phyloP scores from a whole-genome alignment of 2,329 filamentous ascomycete genomes.

The Xylariales sp. region DNA sequence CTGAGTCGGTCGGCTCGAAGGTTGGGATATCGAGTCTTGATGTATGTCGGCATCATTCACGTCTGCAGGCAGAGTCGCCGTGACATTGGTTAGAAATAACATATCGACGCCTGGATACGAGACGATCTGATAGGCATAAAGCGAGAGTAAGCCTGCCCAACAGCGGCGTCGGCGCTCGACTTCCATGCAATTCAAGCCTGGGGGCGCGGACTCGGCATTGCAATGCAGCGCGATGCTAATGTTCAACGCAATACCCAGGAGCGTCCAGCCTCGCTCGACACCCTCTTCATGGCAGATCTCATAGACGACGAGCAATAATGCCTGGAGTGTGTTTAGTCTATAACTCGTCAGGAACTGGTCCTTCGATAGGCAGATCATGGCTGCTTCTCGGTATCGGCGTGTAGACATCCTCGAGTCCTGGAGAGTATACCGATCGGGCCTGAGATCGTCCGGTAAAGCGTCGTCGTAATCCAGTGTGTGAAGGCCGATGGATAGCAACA shows the following conservation, averaged over 20 bases:
- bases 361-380: constrained; percentile 33
- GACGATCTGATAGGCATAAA: constrained; percentile 34
- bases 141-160: constrained; percentile 32
- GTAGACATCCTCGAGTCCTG: constrained; percentile 5
- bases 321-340: constrained; percentile 29
- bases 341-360: constrained; percentile 32
- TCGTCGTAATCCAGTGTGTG: constrained; percentile 30
- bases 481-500: constrained; percentile 26
- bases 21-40: constrained; percentile 18
- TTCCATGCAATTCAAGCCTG: constrained; percentile 18
- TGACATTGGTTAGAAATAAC: constrained; percentile 28
- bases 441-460: constrained; percentile 7
- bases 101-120: constrained; percentile 32
- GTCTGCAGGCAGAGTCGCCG: constrained; percentile 29
- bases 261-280: constrained; percentile 32
- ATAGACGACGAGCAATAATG: constrained; percentile 28
- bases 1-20: constrained; percentile 29
- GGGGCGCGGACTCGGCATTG: constrained; percentile 24
- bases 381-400: constrained; percentile 25
- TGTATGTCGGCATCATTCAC: constrained; percentile 31
- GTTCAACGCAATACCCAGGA: constrained; percentile 30
- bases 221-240: constrained; percentile 34
- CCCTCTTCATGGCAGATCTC: constrained; percentile 32
- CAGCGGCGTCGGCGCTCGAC: constrained; percentile 31
- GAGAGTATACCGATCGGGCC: constrained; percentile 4